Base-by-base conservation (phyloP, 805 yeast genomes). In the Lipomyces spencermartinsiae region DNA sequence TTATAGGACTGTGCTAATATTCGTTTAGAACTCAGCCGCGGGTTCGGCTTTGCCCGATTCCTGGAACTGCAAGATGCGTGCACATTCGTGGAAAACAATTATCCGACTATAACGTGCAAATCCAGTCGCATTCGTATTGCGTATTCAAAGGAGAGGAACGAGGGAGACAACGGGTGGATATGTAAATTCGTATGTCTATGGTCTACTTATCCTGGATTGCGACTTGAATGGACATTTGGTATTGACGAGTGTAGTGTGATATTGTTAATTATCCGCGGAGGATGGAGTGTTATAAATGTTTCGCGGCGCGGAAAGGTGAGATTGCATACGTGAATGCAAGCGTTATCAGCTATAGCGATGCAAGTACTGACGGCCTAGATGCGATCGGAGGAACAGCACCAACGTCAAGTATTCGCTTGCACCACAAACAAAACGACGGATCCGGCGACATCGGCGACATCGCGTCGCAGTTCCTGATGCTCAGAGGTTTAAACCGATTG, bases 391-490 rank as follows among this genome's bases (percentile, higher is more conserved):
- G 59, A 9, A 55, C 61, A 19, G 61, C 60, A 2, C 59, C 58
- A 6, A 43, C 64, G 14, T 43, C 49, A 16, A 43, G 49, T 43
- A 16, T 43, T 9, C 49, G 49, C 22, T 4, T 22, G 33, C 53
- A 25, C 58, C 19, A 12, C 53, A 51, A 34, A 33, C n/a, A 16
- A 3, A 68, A 67, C 22, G 63, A 66, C 59, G 71, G 71, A 19
- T 37, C 67, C 4, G 58, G 62, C 55, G 71, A 68, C 39, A 39
- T 57, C 33, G 58, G 65, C 35, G 60, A 34, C 10, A 12, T 53
- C 49, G 62, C 71, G n/a, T 69, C 72, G 1, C 72, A 66, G 37
- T 69, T 69, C 58, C 61, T 69, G 12, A 37, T 69, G n/a, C 54
- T 69, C 8, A 65, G 72, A 7, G 55, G 55, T 9, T 53, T 69